Percentiles rank a stretch among this genome's conserved stretches.
Evolutionary conservation across 139 green algal genomes (phyloP).

Genomic region (Volvox africanus): DNA sequence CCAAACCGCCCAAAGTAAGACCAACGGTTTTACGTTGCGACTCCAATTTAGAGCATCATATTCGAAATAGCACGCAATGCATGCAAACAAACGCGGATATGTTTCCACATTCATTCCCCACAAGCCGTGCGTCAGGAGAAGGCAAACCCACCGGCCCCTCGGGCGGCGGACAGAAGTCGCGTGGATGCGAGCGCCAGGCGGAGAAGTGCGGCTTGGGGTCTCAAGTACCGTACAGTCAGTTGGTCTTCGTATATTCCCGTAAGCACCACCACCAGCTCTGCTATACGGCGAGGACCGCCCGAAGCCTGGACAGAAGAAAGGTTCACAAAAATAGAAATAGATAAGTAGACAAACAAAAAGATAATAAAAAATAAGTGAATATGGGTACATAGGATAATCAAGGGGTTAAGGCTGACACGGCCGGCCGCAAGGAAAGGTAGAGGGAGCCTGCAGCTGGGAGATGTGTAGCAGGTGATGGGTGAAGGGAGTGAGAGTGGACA

Average conservation of each 20-base stretch:
- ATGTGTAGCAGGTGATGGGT: too few relatives aligned
- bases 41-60: too few relatives aligned
- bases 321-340: too few relatives aligned
- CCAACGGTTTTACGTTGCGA: background rate
- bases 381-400: background rate
- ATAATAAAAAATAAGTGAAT: too few relatives aligned
- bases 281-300: background rate
- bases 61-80: background rate
- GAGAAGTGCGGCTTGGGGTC: background rate
- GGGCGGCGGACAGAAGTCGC: slow-evolving; percentile 15
- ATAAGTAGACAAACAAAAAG: too few relatives aligned
- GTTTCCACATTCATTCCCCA: too few relatives aligned
- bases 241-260: background rate
- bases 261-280: slow-evolving; percentile 26
- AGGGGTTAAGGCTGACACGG: too few relatives aligned
- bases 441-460: too few relatives aligned
- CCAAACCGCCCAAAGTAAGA: background rate
- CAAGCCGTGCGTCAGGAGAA: background rate
- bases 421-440: too few relatives aligned
- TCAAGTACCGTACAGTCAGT: background rate
- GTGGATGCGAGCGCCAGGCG: background rate
- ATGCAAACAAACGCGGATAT: background rate
- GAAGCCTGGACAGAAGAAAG: background rate
- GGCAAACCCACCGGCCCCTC: too few relatives aligned
- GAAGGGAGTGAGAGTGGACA: too few relatives aligned